Evolutionary conservation across 208 protist species (phyloP).

Genomic region (Wallacemonas collosoma): DNA sequence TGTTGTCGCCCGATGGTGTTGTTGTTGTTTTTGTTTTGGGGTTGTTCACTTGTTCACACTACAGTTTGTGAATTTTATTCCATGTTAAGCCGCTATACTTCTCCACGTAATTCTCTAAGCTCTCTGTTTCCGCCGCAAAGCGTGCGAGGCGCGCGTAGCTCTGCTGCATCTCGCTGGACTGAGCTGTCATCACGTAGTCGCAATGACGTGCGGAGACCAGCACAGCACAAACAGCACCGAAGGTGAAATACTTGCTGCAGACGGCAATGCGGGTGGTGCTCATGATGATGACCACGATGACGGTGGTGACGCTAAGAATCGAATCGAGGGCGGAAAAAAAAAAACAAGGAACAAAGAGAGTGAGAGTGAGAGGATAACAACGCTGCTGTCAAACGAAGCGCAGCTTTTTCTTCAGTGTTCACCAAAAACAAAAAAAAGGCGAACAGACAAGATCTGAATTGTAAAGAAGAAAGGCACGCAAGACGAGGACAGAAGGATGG

Average conservation of each 20-base stretch:
- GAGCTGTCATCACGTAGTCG: conserved; percentile 36
- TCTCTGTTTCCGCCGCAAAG: conserved; percentile 36
- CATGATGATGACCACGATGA: conserved; percentile 20
- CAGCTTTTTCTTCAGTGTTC: too few species aligned
- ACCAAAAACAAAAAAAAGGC: neutral
- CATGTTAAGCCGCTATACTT: conserved; percentile 25
- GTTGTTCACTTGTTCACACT: neutral
- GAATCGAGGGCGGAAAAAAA: neutral
- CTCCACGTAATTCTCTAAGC: conserved; percentile 46
- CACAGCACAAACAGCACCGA: conserved; percentile 34
- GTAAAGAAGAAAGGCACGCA: neutral
- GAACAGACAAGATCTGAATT: neutral
- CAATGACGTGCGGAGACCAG: conserved; percentile 58
- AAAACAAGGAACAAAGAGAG: neutral
- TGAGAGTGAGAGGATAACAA: neutral
- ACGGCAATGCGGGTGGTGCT: conserved; percentile 42
- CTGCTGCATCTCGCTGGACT: conserved; percentile 40
- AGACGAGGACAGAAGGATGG: too few species aligned
- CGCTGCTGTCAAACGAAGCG: too few species aligned
- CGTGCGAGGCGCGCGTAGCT: conserved; percentile 33
- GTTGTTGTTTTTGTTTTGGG: neutral
- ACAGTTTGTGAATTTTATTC: conserved; percentile 19
- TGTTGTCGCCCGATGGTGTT: neutral
- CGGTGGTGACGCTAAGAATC: neutral
- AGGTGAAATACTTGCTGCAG: conserved; percentile 63